Evolutionary conservation across 2,329 filamentous ascomycete genomes (phyloP), one percentile per base, ranked within the genome.

Genomic region (Amauroascus niger): DNA sequence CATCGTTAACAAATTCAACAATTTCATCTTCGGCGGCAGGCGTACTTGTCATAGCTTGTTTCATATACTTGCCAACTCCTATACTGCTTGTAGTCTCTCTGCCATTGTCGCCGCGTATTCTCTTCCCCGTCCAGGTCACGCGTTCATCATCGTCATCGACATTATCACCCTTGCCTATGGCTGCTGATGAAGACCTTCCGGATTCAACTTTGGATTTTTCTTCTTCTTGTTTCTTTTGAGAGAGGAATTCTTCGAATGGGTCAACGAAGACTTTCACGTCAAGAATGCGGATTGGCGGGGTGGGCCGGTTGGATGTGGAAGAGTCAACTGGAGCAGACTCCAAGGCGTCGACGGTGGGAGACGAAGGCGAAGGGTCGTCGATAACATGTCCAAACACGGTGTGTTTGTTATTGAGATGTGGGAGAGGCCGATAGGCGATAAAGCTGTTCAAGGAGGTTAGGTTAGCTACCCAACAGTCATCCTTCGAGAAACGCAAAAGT

Each of bases 51-150:
- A 61, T 57, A 71, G 78, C 77, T 14, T 77, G 76, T 65, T 87
- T 85, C 49, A 98, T 70, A 67, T 97, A 97, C 69, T 91, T 96
- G 6, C 91, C 93, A 8, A 84, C 78, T 2, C 74, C 75, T 6
- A 64, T 69, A 11, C 82, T 81, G 3, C 69, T 71, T 6, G 71
- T 73, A 9, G 69, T 68, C 13, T 69, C 67, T 26, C 71, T 69
- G 13, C 65, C 67, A 0, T 76, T 80, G 0, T 82, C 85, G 62
- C 75, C 77, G 24, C 89, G 76, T 48, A 98, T 81, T 39, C 90
- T 77, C 73, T 97, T 98, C 2, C 93, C 93, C 2, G 93, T 97
- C 93, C 93, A 98, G 2, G 93, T 98, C 1, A 87, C 84, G 66
- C 81, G 82, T 63, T 97, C 89, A 64, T 96, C 91, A 52, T 94